Evolutionary conservation across 352 stramenopile species (phyloP), one percentile per base, ranked within the genome.

Genomic region (Phytophthora ramorum): DNA sequence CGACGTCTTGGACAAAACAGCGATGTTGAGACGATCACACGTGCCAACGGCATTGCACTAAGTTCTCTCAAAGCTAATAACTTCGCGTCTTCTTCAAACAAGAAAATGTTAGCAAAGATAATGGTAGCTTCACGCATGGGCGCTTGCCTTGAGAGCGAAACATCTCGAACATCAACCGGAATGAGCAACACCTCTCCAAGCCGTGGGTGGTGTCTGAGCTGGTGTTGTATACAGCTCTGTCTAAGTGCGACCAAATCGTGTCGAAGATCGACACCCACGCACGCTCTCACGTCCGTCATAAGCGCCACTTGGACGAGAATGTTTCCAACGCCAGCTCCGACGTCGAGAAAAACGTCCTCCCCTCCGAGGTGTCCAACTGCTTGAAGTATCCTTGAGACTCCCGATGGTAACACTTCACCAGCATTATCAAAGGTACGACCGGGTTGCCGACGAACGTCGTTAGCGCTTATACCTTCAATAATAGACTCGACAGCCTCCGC

Each of bases 291-390:
- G 0, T 32, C 19, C n/a, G 44, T 69, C 24, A 7, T 14, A 14
- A 58, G 44, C 7, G 60, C 50, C 41, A 56, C 24, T 45, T 60
- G 59, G 7, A 40, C 34, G 7, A 60, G 0, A 17, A 67, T 30
- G n/a, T 60, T 60, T n/a, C 59, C 50, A 22, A 50, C 41, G 14
- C 41, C 58, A 61, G 52, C n/a, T n/a, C n/a, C n/a, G n/a, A n/a
- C n/a, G n/a, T n/a, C n/a, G n/a, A n/a, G n/a, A n/a, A n/a, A n/a
- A 16, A 56, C 40, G 5, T 69, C 61, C 0, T 9, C 5, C 22
- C 34, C 44, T 49, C 10, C 41, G 10, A 66, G 1, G 1, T 12
- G 37, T 3, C 41, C 40, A 49, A 67, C 6, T 9, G 32, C 41
- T 7, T 28, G 37, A 19, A 50, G 16, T 9, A 67, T 50, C 7